Base-by-base conservation (phyloP, 1,284 basidiomycete species). In the Heterobasidion irregulare region DNA sequence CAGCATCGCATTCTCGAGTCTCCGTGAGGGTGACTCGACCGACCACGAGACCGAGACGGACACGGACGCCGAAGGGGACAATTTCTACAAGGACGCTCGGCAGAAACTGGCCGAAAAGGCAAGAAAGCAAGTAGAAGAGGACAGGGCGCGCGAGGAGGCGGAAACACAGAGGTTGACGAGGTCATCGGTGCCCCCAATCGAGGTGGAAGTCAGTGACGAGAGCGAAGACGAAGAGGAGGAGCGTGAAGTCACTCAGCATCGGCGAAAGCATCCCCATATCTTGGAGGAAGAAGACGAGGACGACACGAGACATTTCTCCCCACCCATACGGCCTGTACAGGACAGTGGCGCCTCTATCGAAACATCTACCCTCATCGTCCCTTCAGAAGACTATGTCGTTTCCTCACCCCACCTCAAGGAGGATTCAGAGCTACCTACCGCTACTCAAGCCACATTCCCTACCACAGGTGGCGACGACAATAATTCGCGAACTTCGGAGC, bases 121-220 rank as follows among this genome's bases (percentile, higher is more conserved):
- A 13, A 75, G 82, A 55, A 72, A 73, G 62, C 80, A 82, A 58
- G 75, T 83, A 59, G 75, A 84, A 72, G 59, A 67, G 41, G 41
- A 44, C 5, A 44, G 41, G 41, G 16, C 13, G 41, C 13, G 16
- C 13, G 16, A 16, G 16, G 41, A 44, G 16, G 16, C 13, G 1
- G 41, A 44, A 16, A 16, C 41, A 13, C 41, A 44, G 19, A 48
- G 12, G 47, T 5, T 69, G 34, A 64, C 67, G 16, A 34, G 68
- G 50, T 68, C 79, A 32, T 60, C 70, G 32, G 77, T 73, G n/a
- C 86, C 86, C 2, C 86, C 86, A 6, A 87, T 88, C 53, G 78
- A 82, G 47, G 80, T 89, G 12, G 87, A 91, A 65, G 60, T 91
- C 62, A 89, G 87, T 63, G 89, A 92, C 64, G 89, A 92, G 68